Conservation (phyloP, 2,329 filamentous ascomycete species). For the Diaporthe citri region DNA sequence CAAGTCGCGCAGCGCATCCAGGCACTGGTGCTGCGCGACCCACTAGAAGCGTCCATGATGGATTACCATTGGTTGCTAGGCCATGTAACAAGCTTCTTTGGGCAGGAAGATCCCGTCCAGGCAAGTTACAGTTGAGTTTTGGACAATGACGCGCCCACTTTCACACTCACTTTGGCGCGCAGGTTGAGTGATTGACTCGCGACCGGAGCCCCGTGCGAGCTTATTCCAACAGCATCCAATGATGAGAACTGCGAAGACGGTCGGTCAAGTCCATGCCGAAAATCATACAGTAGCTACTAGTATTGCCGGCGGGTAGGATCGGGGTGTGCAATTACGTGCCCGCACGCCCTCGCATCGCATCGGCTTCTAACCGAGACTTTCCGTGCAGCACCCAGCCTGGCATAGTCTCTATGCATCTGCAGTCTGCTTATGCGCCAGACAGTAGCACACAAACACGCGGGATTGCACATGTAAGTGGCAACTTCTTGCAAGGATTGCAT, state of each 20-base stretch:
- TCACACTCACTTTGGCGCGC: neutral
- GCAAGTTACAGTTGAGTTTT: conserved; percentile 11
- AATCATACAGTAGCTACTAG: too few species aligned
- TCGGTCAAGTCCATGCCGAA: neutral
- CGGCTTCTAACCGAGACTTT: neutral
- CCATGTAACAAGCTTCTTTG: conserved; percentile 1
- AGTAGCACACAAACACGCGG: neutral
- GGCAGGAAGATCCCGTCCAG: conserved; percentile 8
- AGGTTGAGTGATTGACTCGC: neutral
- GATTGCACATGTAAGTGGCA: neutral
- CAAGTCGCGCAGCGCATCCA: neutral
- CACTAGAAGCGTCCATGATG: neutral
- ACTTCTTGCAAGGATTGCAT: neutral
- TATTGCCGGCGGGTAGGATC: neutral
- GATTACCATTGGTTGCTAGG: neutral
- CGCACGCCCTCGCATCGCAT: neutral
- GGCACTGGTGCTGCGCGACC: neutral
- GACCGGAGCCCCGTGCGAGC: neutral
- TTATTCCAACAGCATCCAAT: neutral
- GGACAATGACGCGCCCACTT: conserved; percentile 1
- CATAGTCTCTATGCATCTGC: neutral
- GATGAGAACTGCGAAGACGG: too few species aligned
- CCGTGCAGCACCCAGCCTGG: neutral
- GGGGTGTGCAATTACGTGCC: neutral
- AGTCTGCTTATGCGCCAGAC: neutral